phyloP scores from a whole-genome alignment of 495 filamentous ascomycete species.

The Lophiostoma macrostomum region DNA sequence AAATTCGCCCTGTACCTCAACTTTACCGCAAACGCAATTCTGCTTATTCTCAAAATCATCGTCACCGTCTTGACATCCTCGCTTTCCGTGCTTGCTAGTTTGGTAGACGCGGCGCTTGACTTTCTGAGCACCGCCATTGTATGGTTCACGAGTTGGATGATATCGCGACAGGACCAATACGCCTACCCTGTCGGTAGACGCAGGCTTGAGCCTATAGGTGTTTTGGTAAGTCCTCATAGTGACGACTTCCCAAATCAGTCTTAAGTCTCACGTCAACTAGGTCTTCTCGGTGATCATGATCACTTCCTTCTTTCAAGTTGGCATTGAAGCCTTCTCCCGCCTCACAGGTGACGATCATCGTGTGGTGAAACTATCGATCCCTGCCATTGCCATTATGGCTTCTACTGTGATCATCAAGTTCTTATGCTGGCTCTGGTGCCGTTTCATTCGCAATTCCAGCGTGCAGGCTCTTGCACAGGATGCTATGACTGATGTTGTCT shows the following conservation, averaged over 20 bases:
- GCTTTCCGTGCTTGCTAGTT: constrained; percentile 80
- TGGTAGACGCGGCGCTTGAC: constrained; percentile 86
- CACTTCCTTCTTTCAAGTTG: constrained; percentile 83
- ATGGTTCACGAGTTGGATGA: constrained; percentile 74
- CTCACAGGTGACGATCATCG: constrained; percentile 62
- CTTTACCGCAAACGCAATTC: constrained; percentile 73
- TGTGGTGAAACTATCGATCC: constrained; percentile 68
- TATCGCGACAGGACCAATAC: constrained; percentile 71
- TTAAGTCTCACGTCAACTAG: not conserved
- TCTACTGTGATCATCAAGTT: constrained; percentile 78
- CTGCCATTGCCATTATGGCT: constrained; percentile 78
- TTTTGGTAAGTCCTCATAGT: constrained; percentile 38
- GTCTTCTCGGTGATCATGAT: constrained; percentile 57
- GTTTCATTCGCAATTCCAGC: constrained; percentile 79
- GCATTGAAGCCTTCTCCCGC: constrained; percentile 64
- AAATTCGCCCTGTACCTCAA: constrained; percentile 82
- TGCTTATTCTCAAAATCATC: constrained; percentile 75
- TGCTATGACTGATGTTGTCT: constrained; percentile 72
- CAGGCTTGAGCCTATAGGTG: constrained; percentile 56
- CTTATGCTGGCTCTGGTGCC: constrained; percentile 87
- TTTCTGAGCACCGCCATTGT: constrained; percentile 85
- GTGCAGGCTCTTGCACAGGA: constrained; percentile 78
- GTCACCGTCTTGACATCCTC: constrained; percentile 77
- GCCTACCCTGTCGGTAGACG: constrained; percentile 80
- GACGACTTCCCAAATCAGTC: not conserved